Evolutionary conservation across 31 red algal genomes (phyloP).

Genomic region (Endocladia muricata): DNA sequence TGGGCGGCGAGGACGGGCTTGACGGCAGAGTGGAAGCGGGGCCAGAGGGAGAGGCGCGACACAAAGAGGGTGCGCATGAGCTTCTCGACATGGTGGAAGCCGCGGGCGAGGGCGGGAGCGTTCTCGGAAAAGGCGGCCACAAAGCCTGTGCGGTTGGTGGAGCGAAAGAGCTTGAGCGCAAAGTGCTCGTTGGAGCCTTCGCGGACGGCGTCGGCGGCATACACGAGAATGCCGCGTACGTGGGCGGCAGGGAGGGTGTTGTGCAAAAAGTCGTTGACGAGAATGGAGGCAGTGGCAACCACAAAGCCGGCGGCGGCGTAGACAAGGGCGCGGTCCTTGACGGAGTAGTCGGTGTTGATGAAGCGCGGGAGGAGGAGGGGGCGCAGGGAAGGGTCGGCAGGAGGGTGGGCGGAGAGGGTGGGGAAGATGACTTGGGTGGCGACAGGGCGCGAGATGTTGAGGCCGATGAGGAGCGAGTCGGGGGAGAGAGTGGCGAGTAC

Average conservation of each 20-base stretch:
- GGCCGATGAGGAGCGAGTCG: slow-evolving; percentile 10
- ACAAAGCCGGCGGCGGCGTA: slow-evolving; percentile 73
- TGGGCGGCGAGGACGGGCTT: slow-evolving; percentile 33
- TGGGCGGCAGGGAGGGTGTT: slow-evolving; percentile 34
- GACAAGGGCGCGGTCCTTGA: slow-evolving; percentile 46
- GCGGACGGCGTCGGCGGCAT: slow-evolving; percentile 57
- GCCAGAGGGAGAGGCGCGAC: slow-evolving; percentile 75
- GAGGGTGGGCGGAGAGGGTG: neutral
- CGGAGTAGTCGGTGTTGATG: slow-evolving; percentile 55
- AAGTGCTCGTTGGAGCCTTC: slow-evolving; percentile 80
- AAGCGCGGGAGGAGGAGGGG: slow-evolving; percentile 48
- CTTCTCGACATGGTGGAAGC: slow-evolving; percentile 87
- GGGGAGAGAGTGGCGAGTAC: neutral
- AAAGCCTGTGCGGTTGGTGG: slow-evolving; percentile 41
- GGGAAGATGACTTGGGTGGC: slow-evolving; percentile 5
- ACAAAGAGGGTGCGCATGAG: slow-evolving; percentile 80
- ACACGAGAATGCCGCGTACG: slow-evolving; percentile 59
- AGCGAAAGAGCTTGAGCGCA: slow-evolving; percentile 67
- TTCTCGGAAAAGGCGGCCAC: slow-evolving; percentile 86
- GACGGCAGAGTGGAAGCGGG: slow-evolving; percentile 82
- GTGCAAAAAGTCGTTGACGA: slow-evolving; percentile 78
- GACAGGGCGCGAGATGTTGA: slow-evolving; percentile 15
- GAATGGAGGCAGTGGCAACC: slow-evolving; percentile 55
- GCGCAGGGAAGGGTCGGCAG: neutral
- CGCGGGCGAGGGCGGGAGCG: slow-evolving; percentile 45